Evolutionary conservation across 108 stramenopile genomes (phyloP).

Genomic region (Cylindrotheca closterium): DNA sequence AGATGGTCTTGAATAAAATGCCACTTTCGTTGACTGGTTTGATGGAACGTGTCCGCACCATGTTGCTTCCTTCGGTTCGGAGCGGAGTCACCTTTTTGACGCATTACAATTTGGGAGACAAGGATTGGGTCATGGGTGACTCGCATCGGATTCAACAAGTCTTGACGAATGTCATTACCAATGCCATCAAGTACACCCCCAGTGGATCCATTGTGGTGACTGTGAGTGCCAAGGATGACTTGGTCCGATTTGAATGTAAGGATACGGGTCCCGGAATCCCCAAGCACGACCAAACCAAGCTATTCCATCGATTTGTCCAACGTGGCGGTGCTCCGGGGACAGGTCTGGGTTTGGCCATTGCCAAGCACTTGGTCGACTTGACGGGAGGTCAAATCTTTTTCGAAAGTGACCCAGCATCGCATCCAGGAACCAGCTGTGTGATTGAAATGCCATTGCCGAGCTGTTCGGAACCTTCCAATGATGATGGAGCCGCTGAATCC

Average conservation of each 20-base stretch:
- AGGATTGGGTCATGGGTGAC: slow-evolving; percentile 31
- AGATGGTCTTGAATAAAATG: slow-evolving; percentile 13
- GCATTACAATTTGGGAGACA: background rate
- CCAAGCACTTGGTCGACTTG: slow-evolving; percentile 34
- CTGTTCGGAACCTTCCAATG: slow-evolving; percentile 13
- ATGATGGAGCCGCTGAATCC: background rate
- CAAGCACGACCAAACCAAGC: slow-evolving; percentile 31
- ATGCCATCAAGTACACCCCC: slow-evolving; percentile 37
- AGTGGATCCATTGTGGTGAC: slow-evolving; percentile 21
- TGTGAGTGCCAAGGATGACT: background rate
- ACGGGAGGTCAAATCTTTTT: slow-evolving; percentile 28
- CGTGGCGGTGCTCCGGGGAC: slow-evolving; percentile 47
- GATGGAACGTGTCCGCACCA: slow-evolving; percentile 13
- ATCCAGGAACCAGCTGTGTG: slow-evolving; percentile 30
- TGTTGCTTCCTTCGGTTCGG: slow-evolving; percentile 24
- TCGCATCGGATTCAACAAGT: slow-evolving; percentile 33
- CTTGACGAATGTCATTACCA: slow-evolving; percentile 34
- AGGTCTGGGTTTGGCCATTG: slow-evolving; percentile 56
- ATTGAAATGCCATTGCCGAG: slow-evolving; percentile 20
- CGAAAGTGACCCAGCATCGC: slow-evolving; percentile 25
- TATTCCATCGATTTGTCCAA: slow-evolving; percentile 53
- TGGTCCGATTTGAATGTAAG: slow-evolving; percentile 25
- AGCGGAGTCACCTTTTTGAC: slow-evolving; percentile 13
- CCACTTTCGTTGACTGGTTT: slow-evolving; percentile 13
- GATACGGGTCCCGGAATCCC: slow-evolving; percentile 66